Evolutionary conservation across 2,329 filamentous ascomycete genomes (phyloP).

Genomic region (Claviceps paspali): DNA sequence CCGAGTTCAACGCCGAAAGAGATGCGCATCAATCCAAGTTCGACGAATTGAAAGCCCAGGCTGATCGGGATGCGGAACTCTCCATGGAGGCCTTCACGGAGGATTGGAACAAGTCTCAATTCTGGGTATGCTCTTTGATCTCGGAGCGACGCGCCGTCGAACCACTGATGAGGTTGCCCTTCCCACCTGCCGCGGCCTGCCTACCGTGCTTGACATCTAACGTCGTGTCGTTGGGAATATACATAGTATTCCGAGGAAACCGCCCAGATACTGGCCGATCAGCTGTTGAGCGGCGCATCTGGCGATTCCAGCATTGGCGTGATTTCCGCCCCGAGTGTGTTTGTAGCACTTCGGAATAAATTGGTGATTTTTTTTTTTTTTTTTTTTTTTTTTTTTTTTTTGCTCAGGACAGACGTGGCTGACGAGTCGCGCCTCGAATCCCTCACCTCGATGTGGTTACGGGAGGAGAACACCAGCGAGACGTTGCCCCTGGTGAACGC

Average conservation of each 20-base stretch:
- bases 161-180: too few species aligned
- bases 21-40: conserved; percentile 52
- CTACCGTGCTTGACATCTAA: not conserved
- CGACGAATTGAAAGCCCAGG: conserved; percentile 47
- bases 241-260: conserved; percentile 58
- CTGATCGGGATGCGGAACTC: conserved; percentile 35
- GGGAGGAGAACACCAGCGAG: conserved; percentile 5
- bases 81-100: conserved; percentile 60
- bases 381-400: conserved; percentile 9
- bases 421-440: not conserved
- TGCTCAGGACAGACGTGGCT: too few species aligned
- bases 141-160: too few species aligned
- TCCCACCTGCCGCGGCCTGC: too few species aligned
- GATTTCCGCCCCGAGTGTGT: conserved; percentile 62
- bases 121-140: conserved; percentile 56
- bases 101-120: conserved; percentile 74
- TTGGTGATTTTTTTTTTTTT: conserved; percentile 29
- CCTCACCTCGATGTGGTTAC: not conserved
- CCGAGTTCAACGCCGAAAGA: conserved; percentile 59
- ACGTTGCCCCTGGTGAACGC: conserved; percentile 11
- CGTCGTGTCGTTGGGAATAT: not conserved
- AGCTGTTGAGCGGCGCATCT: conserved; percentile 48
- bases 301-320: conserved; percentile 47
- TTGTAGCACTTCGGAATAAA: conserved; percentile 60
- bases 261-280: conserved; percentile 44